Base-by-base conservation (phyloP, 306 rosid genomes). In the Purshia tridentata region DNA sequence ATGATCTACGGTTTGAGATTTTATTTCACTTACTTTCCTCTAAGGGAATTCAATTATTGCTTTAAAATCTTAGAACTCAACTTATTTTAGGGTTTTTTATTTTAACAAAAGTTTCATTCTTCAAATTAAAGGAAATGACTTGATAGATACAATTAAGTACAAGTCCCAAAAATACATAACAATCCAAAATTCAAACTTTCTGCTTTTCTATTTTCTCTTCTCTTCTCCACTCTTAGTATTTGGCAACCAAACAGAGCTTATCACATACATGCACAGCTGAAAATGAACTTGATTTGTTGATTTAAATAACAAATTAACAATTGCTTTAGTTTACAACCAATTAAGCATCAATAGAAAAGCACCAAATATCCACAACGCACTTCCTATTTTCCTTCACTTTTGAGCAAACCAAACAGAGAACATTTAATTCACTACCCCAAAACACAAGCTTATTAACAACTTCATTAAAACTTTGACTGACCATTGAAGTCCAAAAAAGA, bases 171-270 rank as follows among this genome's bases (percentile, higher is more conserved):
- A 56, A 29, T 9, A 48, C 29, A 22, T 35, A 48, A 58, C 9
- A 76, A 40, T 47, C 29, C 72, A 75, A 65, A 51, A 65, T 11
- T 65, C 51, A 3, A 20, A 54, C 60, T 55, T 58, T 13, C 44
- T 11, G 73, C 18, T 12, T 13, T 69, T 53, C 16, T 54, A 45
- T 29, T 19, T 29, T 19, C 51, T 44, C n/a, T n/a, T 70, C 37
- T 54, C 1, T 16, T 7, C 8, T 29, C 4, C 0, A 9, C 35
- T 9, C 51, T 2, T 29, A 29, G 35, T 1, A 29, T 29, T 29
- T 29, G 35, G 35, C 35, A 29, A 29, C 35, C 35, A 62, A 62
- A n/a, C 35, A 62, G 46, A 13, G 49, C 48, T 41, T 2, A 41
- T 40, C 49, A 41, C 0, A 41, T 16, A 62, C 67, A 40, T 13